Evolutionary conservation across 1,284 basidiomycete species (phyloP).

Genomic region (Golubevia sp.): DNA sequence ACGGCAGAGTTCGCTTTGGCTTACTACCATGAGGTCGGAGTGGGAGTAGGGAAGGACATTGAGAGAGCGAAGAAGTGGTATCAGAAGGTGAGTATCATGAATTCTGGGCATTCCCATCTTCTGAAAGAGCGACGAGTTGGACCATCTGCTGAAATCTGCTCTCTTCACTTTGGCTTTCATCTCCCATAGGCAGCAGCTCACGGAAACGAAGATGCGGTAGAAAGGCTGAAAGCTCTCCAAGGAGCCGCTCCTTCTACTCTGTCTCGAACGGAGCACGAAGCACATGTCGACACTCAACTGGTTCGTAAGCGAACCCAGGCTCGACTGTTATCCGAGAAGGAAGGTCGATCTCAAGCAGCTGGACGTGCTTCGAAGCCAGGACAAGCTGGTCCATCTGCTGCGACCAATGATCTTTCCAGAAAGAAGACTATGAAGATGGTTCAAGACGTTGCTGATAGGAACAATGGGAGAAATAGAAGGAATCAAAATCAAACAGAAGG

Average conservation of each 20-base stretch:
- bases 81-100: slow-evolving; percentile 23
- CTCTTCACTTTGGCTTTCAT: not conserved
- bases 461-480: slow-evolving; percentile 18
- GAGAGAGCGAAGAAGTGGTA: slow-evolving; percentile 74
- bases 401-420: slow-evolving; percentile 18
- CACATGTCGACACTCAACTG: slow-evolving; percentile 76
- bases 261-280: slow-evolving; percentile 78
- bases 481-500: slow-evolving; percentile 1
- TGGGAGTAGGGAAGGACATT: slow-evolving; percentile 67
- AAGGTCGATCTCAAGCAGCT: slow-evolving; percentile 9
- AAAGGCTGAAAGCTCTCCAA: slow-evolving; percentile 74
- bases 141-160: not conserved
- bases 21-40: slow-evolving; percentile 78
- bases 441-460: slow-evolving; percentile 15
- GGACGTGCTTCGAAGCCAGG: not conserved
- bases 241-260: slow-evolving; percentile 70
- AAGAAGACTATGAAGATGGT: slow-evolving; percentile 47
- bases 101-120: slow-evolving; percentile 3
- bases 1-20: slow-evolving; percentile 92
- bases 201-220: slow-evolving; percentile 78
- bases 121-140: no score
- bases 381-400: not conserved
- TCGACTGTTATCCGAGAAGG: slow-evolving; percentile 12
- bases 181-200: slow-evolving; percentile 71
- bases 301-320: slow-evolving; percentile 83